Base-by-base conservation (phyloP, 495 filamentous ascomycete genomes). In the Ascodesmis nigricans region DNA sequence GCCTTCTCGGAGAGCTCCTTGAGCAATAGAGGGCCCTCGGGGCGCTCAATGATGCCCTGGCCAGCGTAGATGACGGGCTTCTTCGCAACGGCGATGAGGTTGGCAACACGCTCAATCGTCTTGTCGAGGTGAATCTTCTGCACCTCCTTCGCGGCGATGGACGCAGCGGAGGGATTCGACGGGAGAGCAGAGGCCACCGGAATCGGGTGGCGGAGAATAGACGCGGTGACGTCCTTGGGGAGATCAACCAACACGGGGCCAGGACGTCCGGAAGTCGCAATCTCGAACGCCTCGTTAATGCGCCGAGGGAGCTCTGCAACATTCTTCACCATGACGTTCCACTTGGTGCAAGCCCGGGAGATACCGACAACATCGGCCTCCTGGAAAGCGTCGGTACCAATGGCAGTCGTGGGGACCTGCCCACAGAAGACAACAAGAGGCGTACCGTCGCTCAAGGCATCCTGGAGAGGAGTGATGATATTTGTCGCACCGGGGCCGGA, bases 281-380 rank as follows among this genome's bases (percentile, higher is more conserved):
- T 81, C 55, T 81, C 75, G 49, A 81, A 81, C n/a, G 75, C 75
- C 53, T 81, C 75, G 46, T 79, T 79, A 45, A 81, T 81, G 28
- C 75, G 59, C 27, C 69, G 60, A n/a, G 75, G 75, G 27, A 81
- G 54, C 50, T 81, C 75, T 21, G 75, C 75, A 31, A 77, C 62
- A 47, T 68, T 71, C 64, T 76, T 78, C 30, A 78, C 68, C 75
- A 81, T 78, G 21, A 79, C 74, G 41, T 81, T 81, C 75, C 75
- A 81, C 59, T 81, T 81, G 32, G 75, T 81, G 56, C 75, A 81
- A 18, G 75, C 62, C 42, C 75, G 59, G 28, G 73, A 73, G 47
- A 81, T 81, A 44, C 75, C 75, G 26, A 78, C 57, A 30, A 78
- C 67, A 50, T 81, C 75, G 14, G 75, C 74, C 52, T 80, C 75